These are phyloP conservation scores for Haplosporangium sp. DNA, from an alignment of 371 early-diverging fungal genomes.

Conservation along the genomic window DNA sequence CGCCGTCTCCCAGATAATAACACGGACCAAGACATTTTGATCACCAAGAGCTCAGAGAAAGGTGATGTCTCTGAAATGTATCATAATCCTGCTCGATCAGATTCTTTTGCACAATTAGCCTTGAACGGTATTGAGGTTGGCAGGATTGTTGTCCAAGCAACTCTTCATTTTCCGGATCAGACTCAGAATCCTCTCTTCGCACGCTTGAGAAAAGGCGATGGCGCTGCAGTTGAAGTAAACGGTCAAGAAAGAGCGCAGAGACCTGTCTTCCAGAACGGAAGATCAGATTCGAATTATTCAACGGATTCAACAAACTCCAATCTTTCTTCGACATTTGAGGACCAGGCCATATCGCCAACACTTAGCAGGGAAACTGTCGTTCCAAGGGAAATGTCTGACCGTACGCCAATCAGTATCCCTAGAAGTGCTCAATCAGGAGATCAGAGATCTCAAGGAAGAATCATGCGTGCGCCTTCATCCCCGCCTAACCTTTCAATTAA, in stretches of 20 bases:
- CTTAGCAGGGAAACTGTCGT: background rate
- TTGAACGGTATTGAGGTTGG: conserved; percentile 52
- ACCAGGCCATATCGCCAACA: background rate
- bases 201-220: conserved; percentile 25
- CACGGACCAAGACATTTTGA: conserved; percentile 6
- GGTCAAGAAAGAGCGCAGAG: background rate
- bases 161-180: conserved; percentile 45
- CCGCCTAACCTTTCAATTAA: conserved; percentile 40
- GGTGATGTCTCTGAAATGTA: conserved; percentile 21
- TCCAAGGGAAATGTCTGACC: background rate
- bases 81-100: conserved; percentile 12
- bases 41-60: conserved; percentile 34
- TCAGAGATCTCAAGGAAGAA: conserved; percentile 7
- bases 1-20: background rate
- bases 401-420: conserved; percentile 10
- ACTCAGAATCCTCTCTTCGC: conserved; percentile 35
- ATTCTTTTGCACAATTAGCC: conserved; percentile 39
- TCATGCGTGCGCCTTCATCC: conserved; percentile 29
- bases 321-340: conserved; percentile 26
- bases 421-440: background rate
- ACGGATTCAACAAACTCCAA: conserved; percentile 17
- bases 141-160: conserved; percentile 44
- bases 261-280: background rate
- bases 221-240: background rate
- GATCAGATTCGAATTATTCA: conserved; percentile 25